Evolutionary conservation across 2,329 filamentous ascomycete genomes (phyloP).

Genomic region (Sarocladiaceae sp.): DNA sequence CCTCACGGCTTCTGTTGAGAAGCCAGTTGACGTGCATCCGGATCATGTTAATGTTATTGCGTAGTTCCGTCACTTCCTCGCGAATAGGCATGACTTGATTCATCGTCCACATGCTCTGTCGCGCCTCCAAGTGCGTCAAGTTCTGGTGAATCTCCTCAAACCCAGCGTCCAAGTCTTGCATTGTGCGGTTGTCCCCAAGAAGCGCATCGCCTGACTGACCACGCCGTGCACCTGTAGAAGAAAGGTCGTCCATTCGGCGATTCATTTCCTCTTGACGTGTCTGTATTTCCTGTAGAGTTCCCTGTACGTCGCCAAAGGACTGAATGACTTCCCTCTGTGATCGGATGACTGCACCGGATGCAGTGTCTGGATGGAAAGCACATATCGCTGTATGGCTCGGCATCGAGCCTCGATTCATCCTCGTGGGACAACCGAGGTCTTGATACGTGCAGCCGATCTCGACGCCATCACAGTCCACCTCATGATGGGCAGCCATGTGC

Average conservation of each 20-base stretch:
- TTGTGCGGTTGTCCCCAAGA: slow-evolving; percentile 32
- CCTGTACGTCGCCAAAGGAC: slow-evolving; percentile 28
- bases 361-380: slow-evolving; percentile 41
- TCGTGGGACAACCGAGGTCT: slow-evolving; percentile 29
- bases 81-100: slow-evolving; percentile 57
- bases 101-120: slow-evolving; percentile 54
- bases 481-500: slow-evolving; percentile 40
- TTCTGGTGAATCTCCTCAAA: slow-evolving; percentile 52
- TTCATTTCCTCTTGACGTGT: slow-evolving; percentile 26
- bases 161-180: slow-evolving; percentile 36
- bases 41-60: slow-evolving; percentile 50
- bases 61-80: slow-evolving; percentile 55
- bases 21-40: slow-evolving; percentile 56
- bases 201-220: slow-evolving; percentile 12
- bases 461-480: slow-evolving; percentile 42
- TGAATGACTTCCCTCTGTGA: slow-evolving; percentile 42
- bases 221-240: slow-evolving; percentile 33
- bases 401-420: slow-evolving; percentile 29
- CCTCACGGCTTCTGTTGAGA: slow-evolving; percentile 45
- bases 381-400: slow-evolving; percentile 42
- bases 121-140: slow-evolving; percentile 51
- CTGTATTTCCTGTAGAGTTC: slow-evolving; percentile 29
- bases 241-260: slow-evolving; percentile 30
- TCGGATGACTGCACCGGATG: slow-evolving; percentile 45
- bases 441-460: slow-evolving; percentile 41